phyloP scores from a whole-genome alignment of 2,329 filamentous ascomycete species.

The Alternaria sp. region DNA sequence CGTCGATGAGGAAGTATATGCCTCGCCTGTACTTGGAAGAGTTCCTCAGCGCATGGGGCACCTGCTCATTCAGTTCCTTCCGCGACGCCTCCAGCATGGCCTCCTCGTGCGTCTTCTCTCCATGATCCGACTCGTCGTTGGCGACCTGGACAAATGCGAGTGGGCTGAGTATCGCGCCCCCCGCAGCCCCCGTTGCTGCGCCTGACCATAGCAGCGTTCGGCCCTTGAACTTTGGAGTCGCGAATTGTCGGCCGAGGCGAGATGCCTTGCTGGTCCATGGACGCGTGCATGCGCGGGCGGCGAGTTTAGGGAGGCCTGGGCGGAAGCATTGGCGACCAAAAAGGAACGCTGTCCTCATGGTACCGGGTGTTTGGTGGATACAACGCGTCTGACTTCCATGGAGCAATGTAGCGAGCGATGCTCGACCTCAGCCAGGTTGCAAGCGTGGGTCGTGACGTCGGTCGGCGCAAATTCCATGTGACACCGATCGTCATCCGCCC shows the following conservation, averaged over 20 bases:
- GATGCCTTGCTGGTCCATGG: slow-evolving; percentile 34
- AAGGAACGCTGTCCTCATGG: slow-evolving; percentile 61
- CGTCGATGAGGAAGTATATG: slow-evolving; percentile 72
- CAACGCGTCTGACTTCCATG: slow-evolving; percentile 38
- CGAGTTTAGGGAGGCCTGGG: slow-evolving; percentile 44
- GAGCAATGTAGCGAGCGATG: slow-evolving; percentile 10
- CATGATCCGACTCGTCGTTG: slow-evolving; percentile 56
- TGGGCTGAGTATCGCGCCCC: slow-evolving; percentile 58
- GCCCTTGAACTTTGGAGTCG: slow-evolving; percentile 46
- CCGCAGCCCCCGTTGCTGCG: slow-evolving; percentile 31
- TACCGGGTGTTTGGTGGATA: slow-evolving; percentile 35
- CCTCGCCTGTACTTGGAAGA: slow-evolving; percentile 66
- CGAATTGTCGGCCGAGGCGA: slow-evolving; percentile 43
- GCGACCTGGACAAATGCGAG: slow-evolving; percentile 67
- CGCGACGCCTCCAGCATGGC: slow-evolving; percentile 87
- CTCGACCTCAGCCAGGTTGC: neutral
- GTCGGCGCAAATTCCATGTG: slow-evolving; percentile 28
- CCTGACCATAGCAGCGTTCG: slow-evolving; percentile 46
- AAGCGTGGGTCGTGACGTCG: slow-evolving; percentile 32
- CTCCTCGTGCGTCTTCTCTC: slow-evolving; percentile 75
- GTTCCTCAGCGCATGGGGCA: slow-evolving; percentile 69
- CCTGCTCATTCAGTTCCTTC: slow-evolving; percentile 75
- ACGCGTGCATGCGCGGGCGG: slow-evolving; percentile 31
- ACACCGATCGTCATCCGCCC: slow-evolving; percentile 18
- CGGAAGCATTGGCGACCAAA: slow-evolving; percentile 60